phyloP scores from a whole-genome alignment of 305 asterid species.

The Withania somnifera region DNA sequence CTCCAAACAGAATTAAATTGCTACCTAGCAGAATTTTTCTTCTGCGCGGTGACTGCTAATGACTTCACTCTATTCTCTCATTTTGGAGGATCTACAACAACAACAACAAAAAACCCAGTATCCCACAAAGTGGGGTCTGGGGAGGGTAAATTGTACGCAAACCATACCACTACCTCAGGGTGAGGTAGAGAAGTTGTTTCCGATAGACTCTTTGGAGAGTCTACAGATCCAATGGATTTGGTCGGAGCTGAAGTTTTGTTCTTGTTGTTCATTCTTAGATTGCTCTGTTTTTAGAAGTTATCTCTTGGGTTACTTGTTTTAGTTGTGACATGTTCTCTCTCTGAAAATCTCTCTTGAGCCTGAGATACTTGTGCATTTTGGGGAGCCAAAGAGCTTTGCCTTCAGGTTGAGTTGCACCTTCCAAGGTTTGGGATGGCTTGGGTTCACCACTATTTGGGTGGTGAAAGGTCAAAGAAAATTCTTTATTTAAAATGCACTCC shows the following conservation, averaged over 20 bases:
- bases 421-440: neutral
- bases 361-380: neutral
- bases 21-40: neutral
- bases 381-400: neutral
- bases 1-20: neutral
- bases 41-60: neutral
- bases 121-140: too few species aligned
- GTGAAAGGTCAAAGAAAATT: neutral
- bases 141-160: too few species aligned
- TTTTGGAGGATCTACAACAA: neutral
- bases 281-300: neutral
- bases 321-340: neutral
- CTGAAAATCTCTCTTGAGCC: neutral
- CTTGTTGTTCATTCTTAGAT: neutral
- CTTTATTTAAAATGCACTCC: neutral
- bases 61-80: neutral
- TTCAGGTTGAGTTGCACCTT: neutral
- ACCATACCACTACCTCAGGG: too few species aligned
- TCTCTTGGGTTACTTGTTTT: neutral
- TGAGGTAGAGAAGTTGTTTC: too few species aligned
- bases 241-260: neutral
- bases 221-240: neutral
- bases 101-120: too few species aligned
- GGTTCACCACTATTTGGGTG: neutral
- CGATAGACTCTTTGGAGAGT: too few species aligned